Base-by-base conservation (phyloP, 2,329 filamentous ascomycete species). In the Parascedosporium putredinis region DNA sequence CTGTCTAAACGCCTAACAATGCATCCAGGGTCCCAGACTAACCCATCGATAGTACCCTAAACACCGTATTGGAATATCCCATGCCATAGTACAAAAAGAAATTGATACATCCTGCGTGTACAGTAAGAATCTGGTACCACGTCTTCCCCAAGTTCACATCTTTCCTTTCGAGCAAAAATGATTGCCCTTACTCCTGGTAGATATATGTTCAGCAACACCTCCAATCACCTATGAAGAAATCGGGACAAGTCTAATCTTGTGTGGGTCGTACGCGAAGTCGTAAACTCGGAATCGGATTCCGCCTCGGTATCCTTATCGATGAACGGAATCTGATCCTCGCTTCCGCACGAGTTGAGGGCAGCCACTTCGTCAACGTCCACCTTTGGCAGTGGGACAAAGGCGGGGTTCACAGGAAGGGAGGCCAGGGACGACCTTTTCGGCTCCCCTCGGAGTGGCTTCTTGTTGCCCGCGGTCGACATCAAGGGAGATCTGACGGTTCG, bases 371-470 rank as follows among this genome's bases (percentile, higher is more conserved):
- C 65, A 23, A 77, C 53, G 54, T 79, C 73, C 2, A 76, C 75
- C 51, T 69, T 74, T 1, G 77, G 76, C 7, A 80, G 62, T 0
- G 76, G 74, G 5, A 80, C 67, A 55, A 76, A 75, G 0, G 75
- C 67, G 2, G 77, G 73, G 53, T 81, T 76, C 33, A 75, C 61
- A 9, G 51, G 46, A 24, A 40, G 22, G 10, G 43, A 34, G 22
- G 25, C 22, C 6, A 45, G 38, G 5, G 50, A 49, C 27, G 31
- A 31, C 25, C 33, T 36, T 34, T 45, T 51, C 18, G 22, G 24
- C 29, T 23, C 29, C 5, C 18, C 4, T 24, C 20, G n/a, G 22
- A 2, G 9, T 4, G 44, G 23, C 7, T 34, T 42, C 18, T 33
- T 33, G 16, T 44, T 51, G 18, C 46, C 45, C 33, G 16, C 18